Percentiles rank a stretch among this genome's conserved stretches.
Conservation (phyloP, 2,329 filamentous ascomycete species). For the Colletotrichum eremochloae region DNA sequence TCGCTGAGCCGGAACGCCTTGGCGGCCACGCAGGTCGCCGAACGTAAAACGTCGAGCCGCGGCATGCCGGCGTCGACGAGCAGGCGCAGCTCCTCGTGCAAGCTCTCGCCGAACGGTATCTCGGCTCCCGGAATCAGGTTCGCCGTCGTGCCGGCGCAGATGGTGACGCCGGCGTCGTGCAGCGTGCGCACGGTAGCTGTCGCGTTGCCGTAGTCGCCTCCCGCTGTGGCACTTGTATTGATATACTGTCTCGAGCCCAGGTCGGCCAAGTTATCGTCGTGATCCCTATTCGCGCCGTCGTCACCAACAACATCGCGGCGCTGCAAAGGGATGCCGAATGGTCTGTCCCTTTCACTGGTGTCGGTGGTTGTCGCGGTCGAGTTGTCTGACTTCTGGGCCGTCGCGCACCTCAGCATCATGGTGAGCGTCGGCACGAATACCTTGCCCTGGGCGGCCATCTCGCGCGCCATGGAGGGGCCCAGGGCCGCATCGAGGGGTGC, state of each 20-base stretch:
- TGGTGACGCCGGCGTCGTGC: constrained; percentile 47
- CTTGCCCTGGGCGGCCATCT: constrained; percentile 43
- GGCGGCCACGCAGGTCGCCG: constrained; percentile 44
- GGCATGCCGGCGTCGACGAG: constrained; percentile 44
- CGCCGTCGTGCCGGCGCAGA: constrained; percentile 52
- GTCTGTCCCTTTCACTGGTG: neutral
- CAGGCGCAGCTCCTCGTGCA: constrained; percentile 46
- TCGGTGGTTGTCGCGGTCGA: neutral
- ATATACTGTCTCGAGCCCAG: neutral
- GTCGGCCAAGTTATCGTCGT: neutral
- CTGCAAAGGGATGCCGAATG: neutral
- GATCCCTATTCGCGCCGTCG: neutral
- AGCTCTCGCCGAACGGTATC: constrained; percentile 42
- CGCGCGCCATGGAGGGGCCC: constrained; percentile 40
- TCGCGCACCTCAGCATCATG: constrained; percentile 36
- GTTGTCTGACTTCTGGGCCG: neutral
- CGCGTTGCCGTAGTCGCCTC: constrained; percentile 45
- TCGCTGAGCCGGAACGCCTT: constrained; percentile 45
- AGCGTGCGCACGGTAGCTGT: constrained; percentile 46
- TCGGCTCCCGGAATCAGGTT: constrained; percentile 35
- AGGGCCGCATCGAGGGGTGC: constrained; percentile 47
- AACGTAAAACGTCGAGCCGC: constrained; percentile 42
- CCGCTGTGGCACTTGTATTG: neutral
- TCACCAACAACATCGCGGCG: neutral
- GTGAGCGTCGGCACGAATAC: constrained; percentile 49